Evolutionary conservation across 306 rosid species (phyloP), one percentile per base, ranked within the genome.

Genomic region (Rubus idaeus): DNA sequence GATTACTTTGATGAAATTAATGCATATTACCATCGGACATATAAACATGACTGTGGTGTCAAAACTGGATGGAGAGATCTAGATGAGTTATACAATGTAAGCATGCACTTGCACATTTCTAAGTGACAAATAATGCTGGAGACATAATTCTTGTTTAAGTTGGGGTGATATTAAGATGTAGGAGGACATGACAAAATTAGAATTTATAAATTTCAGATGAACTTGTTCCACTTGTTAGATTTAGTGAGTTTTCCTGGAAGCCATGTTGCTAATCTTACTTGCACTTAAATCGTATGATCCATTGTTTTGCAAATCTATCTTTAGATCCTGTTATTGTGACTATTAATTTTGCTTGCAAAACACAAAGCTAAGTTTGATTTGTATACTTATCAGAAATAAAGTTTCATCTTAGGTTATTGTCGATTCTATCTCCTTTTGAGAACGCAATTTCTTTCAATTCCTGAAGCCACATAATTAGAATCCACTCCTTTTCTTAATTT

Each of bases 1-100:
- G 85, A 89, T 70, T 95, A 87, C 86, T 95, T 89, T 80, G 91
- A 87, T 52, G 99, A 95, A 86, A 87, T 95, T 62, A 89, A 95
- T 76, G 96, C 97, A 73, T 95, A 95, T 80, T 95, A 92, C 82
- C 77, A 95, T 81, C 88, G 83, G 72, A 87, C 87, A 64, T 66
- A 81, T 67, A 93, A 96, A 83, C 82, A 84, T 75, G 99, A 92
- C 35, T 64, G 70, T 75, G 99, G 99, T 56, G 64, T 84, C 81
- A 70, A 96, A 69, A 95, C 97, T 74, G 99, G 99, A 66, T 95
- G 99, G 99, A 83, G 46, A 70, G 81, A 83, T 92, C 87, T 95
- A 73, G 82, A 90, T 60, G 86, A 82, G 62, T 81, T 92, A 8
- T 95, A 95, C 87, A 91, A 92, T 77, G 99, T 95, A 84, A 87